Evolutionary conservation across 2,329 filamentous ascomycete species (phyloP).

Genomic region (Arthroderma uncinatum): DNA sequence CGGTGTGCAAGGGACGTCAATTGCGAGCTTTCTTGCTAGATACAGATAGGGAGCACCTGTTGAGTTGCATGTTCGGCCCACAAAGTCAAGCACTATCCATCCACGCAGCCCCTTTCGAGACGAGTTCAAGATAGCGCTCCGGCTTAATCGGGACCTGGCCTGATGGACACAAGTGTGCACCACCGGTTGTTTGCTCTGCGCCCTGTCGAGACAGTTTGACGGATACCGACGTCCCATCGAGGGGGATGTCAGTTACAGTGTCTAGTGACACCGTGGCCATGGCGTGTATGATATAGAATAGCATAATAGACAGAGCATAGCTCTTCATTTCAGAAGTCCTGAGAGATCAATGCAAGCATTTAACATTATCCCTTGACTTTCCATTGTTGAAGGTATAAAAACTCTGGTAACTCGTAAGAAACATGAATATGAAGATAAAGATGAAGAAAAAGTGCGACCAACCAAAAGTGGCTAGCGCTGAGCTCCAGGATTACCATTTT

Average conservation of each 20-base stretch:
- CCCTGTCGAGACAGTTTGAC: conserved; percentile 41
- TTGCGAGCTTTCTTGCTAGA: too few species aligned
- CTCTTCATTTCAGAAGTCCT: too few species aligned
- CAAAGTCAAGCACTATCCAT: conserved; percentile 96
- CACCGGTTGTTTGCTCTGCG: conserved; percentile 53
- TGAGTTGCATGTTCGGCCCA: conserved; percentile 57
- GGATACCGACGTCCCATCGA: conserved; percentile 64
- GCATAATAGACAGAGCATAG: neutral
- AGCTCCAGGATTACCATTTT: neutral
- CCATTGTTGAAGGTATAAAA: too few species aligned
- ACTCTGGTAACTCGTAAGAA: too few species aligned
- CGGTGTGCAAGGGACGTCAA: too few species aligned
- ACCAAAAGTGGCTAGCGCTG: neutral
- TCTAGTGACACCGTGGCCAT: conserved; percentile 41
- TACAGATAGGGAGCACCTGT: neutral
- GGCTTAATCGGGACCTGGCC: conserved; percentile 88
- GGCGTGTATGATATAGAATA: conserved; percentile 29
- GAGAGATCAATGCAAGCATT: neutral
- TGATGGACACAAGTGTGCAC: conserved; percentile 5
- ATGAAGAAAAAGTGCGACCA: neutral
- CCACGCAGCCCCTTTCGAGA: conserved; percentile 67
- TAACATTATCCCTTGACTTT: neutral
- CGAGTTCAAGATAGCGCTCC: conserved; percentile 83
- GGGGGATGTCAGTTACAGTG: conserved; percentile 48
- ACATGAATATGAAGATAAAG: neutral